These are phyloP conservation scores for Botrytis elliptica DNA, from an alignment of 2,329 filamentous ascomycete species.

Conservation along the genomic window DNA sequence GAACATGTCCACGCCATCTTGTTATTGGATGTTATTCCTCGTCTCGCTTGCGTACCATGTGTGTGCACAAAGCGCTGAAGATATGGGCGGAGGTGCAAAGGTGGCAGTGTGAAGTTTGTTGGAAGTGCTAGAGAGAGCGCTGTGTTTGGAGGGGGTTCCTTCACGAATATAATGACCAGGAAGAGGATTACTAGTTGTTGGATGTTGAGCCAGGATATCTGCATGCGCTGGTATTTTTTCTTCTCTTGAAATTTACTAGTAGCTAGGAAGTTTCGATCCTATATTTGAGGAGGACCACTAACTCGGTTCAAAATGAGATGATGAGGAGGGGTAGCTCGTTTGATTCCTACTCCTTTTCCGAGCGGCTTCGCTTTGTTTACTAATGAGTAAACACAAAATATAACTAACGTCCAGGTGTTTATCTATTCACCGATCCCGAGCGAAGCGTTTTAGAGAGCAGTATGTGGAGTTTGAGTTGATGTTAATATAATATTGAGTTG, in stretches of 20 bases:
- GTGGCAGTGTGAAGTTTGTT: background rate
- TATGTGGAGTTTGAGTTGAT: background rate
- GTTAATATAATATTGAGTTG: background rate
- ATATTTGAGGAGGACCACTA: background rate
- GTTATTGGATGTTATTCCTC: constrained; percentile 22
- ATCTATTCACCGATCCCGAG: background rate
- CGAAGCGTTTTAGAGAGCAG: background rate
- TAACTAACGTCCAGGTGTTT: background rate
- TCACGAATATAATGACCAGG: background rate
- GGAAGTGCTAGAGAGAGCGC: background rate
- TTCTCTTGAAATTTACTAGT: background rate
- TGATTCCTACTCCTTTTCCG: background rate
- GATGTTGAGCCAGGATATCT: background rate
- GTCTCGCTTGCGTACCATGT: background rate
- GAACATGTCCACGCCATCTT: constrained; percentile 90
- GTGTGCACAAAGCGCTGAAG: background rate
- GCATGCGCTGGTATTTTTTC: background rate
- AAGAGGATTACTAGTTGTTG: background rate
- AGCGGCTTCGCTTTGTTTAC: background rate
- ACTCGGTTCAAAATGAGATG: background rate
- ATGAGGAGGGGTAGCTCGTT: background rate
- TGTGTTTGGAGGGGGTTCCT: background rate
- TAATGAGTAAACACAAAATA: background rate
- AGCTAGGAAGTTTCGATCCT: background rate
- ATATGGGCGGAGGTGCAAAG: background rate